Base-by-base conservation (phyloP, 1,139 yeast genomes). In the Trichomonascaceae sp. region DNA sequence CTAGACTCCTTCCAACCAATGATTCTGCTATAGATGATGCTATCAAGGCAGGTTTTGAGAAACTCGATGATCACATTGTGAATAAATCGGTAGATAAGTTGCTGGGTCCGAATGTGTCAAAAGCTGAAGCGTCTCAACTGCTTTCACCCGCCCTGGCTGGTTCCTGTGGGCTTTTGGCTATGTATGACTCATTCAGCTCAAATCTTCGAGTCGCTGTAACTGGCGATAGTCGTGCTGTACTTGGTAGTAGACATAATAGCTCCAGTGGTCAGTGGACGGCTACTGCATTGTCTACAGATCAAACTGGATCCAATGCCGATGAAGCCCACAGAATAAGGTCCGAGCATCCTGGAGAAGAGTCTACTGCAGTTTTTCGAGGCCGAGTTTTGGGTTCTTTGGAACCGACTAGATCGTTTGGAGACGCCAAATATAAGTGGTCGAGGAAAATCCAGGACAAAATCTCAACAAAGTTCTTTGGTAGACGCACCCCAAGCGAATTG, bases 331-430 rank as follows among this genome's bases (percentile, higher is more conserved):
- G 97, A 60, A 82, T 93, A 55, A 80, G 84, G 47, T 75, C 82
- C 49, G 98, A 91, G 70, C 99, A 93, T 70, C 99, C 99, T 1
- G 85, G 84, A 57, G 98, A 93, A 70, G 85, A 89, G 30, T 82
- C 82, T 55, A 93, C 85, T 41, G 83, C 91, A 24, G 80, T 89
- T 63, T 83, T 88, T 59, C 60, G 70, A 30, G 99, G 99, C 3
- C 80, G 99, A 61, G 87, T 95, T 4, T 77, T 93, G 62, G 99
- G 99, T 0, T 82, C 91, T n/a, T 78, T 93, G 59, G 99, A 95
- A 70, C 99, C 99, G 4, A 83, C 96, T 0, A 78, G 99, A 64
- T 96, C 98, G 1, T 95, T 93, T 75, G 99, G 99, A 49, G 99
- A 93, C 70, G 96, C 96, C 58, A 80, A 96, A 59, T 93, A 89